These are phyloP conservation scores for Pleurotus giganteus DNA, from an alignment of 768 basidiomycete genomes.

Conservation along the genomic window DNA sequence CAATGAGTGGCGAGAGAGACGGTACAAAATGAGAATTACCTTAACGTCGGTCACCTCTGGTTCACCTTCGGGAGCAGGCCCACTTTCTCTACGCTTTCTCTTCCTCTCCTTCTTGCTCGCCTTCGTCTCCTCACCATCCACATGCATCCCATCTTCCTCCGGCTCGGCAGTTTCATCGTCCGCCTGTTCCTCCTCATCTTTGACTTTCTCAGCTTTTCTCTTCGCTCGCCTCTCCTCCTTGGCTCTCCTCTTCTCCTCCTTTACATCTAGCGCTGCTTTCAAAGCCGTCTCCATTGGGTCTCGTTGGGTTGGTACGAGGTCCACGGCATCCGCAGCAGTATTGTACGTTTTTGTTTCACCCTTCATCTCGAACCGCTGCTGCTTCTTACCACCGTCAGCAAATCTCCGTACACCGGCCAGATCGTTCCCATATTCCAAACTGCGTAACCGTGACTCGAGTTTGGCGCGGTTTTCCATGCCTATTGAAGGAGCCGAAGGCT, in stretches of 20 bases:
- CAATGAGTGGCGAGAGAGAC: slow-evolving; percentile 8
- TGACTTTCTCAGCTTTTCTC: slow-evolving; percentile 55
- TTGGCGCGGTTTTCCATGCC: slow-evolving; percentile 94
- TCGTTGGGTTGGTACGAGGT: slow-evolving; percentile 83
- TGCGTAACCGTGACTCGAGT: slow-evolving; percentile 90
- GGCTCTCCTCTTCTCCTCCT: slow-evolving; percentile 80
- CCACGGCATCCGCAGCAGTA: slow-evolving; percentile 76
- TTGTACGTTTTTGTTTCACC: slow-evolving; percentile 86
- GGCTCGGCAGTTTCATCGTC: slow-evolving; percentile 30
- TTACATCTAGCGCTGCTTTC: slow-evolving; percentile 74
- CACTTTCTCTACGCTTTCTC: slow-evolving; percentile 56
- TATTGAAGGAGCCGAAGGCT: slow-evolving; percentile 75
- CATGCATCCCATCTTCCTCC: slow-evolving; percentile 24
- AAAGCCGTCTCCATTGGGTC: slow-evolving; percentile 76
- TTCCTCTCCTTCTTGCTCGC: slow-evolving; percentile 29
- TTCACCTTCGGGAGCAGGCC: slow-evolving; percentile 38
- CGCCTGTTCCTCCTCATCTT: slow-evolving; percentile 25
- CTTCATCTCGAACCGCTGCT: slow-evolving; percentile 77
- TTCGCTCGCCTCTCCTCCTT: slow-evolving; percentile 80
- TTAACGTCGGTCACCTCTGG: slow-evolving; percentile 35
- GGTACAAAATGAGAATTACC: slow-evolving; percentile 30
- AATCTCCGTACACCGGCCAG: slow-evolving; percentile 68
- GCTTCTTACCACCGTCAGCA: slow-evolving; percentile 60
- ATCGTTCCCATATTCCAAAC: slow-evolving; percentile 82
- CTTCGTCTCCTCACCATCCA: slow-evolving; percentile 14